Conservation (phyloP, 2,329 filamentous ascomycete genomes). For the Arthrobotrys sinensis region DNA sequence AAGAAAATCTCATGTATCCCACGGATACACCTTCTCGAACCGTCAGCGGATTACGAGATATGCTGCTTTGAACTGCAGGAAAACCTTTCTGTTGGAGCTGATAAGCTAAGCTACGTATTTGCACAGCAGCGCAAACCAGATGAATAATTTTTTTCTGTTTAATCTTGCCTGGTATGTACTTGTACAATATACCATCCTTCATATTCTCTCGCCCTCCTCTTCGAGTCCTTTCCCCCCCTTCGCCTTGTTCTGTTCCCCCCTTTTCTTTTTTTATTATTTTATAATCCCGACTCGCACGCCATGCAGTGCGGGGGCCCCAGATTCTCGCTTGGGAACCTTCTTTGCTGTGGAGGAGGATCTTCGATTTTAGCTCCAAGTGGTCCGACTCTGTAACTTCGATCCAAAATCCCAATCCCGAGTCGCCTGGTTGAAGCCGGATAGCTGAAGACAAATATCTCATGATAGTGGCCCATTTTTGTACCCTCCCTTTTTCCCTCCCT, state of each 20-base stretch:
- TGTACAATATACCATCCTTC: not conserved
- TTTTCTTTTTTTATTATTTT: slow-evolving; percentile 28
- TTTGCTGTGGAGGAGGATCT: slow-evolving; percentile 33
- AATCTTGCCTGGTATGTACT: slow-evolving; percentile 2
- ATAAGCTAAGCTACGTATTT: slow-evolving; percentile 28
- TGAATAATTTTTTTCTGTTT: slow-evolving; percentile 2
- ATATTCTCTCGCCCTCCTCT: not conserved
- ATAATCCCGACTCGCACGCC: slow-evolving; percentile 56
- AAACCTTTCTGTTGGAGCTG: slow-evolving; percentile 21
- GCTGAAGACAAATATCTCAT: slow-evolving; percentile 16
- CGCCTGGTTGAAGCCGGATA: slow-evolving; percentile 21
- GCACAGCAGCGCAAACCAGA: not conserved
- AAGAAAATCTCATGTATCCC: slow-evolving; percentile 43
- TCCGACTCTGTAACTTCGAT: slow-evolving; percentile 28
- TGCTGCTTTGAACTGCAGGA: slow-evolving; percentile 31
- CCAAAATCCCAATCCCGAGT: slow-evolving; percentile 33
- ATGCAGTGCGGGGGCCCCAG: slow-evolving; percentile 59
- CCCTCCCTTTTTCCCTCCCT: not conserved
- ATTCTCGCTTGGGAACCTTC: slow-evolving; percentile 57
- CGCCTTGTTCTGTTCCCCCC: not conserved
- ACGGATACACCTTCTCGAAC: slow-evolving; percentile 60
- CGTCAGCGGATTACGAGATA: slow-evolving; percentile 59
- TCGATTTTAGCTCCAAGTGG: slow-evolving; percentile 18
- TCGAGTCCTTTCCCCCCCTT: not conserved
- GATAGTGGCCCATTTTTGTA: slow-evolving; percentile 23